Base-by-base conservation (phyloP, 176 grass and related monocot species). In the Bromus sterilis region DNA sequence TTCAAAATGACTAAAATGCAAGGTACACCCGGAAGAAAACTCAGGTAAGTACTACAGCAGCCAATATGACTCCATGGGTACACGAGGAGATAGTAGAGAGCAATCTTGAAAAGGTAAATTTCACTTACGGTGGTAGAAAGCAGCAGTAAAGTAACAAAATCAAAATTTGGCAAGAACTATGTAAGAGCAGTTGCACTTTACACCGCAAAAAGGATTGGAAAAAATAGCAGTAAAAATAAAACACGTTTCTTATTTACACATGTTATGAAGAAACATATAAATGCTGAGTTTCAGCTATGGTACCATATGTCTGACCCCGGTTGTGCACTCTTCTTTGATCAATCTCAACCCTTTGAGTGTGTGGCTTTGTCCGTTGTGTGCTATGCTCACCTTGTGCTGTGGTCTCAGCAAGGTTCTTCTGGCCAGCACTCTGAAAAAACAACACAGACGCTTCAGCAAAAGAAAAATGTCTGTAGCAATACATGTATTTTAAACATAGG, bases 391-490 rank as follows among this genome's bases (percentile, higher is more conserved):
- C 62, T 71, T 85, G 74, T 40, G 35, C 66, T 34, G 43, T 44
- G 60, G 32, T 82, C 82, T 89, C 84, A 89, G 36, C 21, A 83
- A 23, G 44, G 20, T n/a, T 86, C 82, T 78, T 94, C 74, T 87
- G 66, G 24, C 35, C 89, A 68, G 69, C 66, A 85, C 58, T 75
- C 89, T 91, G 48, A 79, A 55, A 73, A 12, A 79, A 44, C 41
- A 81, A 86, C 14, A 80, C 44, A 83, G 57, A 42, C n/a, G 12
- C 6, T 71, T 49, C 43, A 77, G 18, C 4, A 78, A 31, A 79
- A 51, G 25, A 77, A 24, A 29, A 23, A 43, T 10, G 44, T 9
- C 4, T 11, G 16, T 49, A 26, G 39, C 1, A 48, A 86, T 35
- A 6, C 26, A 58, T 40, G 13, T 24, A 25, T 75, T 78, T 71